Evolutionary conservation across 306 rosid species (phyloP), one percentile per base, ranked within the genome.

Genomic region (Medicago ruthenica): DNA sequence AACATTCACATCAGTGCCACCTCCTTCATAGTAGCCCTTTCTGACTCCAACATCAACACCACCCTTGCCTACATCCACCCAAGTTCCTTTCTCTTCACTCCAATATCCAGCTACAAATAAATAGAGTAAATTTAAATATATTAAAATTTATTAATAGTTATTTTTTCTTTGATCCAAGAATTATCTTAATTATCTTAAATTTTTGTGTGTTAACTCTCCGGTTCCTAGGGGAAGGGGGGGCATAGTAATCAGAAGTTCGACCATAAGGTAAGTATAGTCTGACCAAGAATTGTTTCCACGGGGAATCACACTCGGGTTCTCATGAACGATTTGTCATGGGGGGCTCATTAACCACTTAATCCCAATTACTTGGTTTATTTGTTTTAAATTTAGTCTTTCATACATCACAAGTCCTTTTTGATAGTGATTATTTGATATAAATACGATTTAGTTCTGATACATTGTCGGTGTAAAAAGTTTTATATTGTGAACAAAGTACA

Each of bases 1-100:
- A 36, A 76, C 89, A 55, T 20, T 55, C 31, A 55, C 61, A 55
- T 55, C 61, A 55, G 15, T 55, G 1, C 61, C 61, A 55, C 27
- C 13, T 55, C 61, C 61, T 55, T 55, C 61, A 55, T 55, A 9
- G 34, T 55, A 20, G 6, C 61, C 61, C 61, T 55, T 55, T 55
- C 61, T 55, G 7, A 55, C 61, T 55, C 61, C 61, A 55, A 55
- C 61, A 55, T 55, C 31, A 9, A 55, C 61, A 18, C 61, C 61
- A 55, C 34, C 61, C 31, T 55, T 55, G 31, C 61, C 61, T 55
- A 55, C 61, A 55, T 55, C 61, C 61, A 55, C 61, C 61, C 61
- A 55, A 3, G 61, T 55, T 55, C 14, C 61, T 55, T 55, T 55
- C 15, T 55, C 61, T 55, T 55, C 61, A 20, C 61, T 55, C 61